A percentile compares a stretch with the other conserved stretches of the same genome.
Evolutionary conservation across 495 filamentous ascomycete genomes (phyloP).

Genomic region (Sporormia fimetaria): DNA sequence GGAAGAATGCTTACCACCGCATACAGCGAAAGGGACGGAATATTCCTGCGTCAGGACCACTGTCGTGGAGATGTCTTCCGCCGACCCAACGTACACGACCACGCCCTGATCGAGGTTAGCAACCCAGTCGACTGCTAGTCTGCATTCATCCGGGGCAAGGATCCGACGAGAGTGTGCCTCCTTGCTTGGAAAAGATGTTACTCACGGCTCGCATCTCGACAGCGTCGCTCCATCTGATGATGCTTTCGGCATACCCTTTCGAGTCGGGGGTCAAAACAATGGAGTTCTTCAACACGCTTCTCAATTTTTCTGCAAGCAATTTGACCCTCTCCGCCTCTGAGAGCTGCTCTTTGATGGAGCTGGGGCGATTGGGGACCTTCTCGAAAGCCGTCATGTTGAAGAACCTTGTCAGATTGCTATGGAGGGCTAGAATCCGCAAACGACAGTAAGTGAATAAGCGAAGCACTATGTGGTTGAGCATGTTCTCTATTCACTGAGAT

Average conservation of each 20-base stretch:
- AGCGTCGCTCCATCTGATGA: constrained; percentile 27
- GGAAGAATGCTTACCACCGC: constrained; percentile 45
- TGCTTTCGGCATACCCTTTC: constrained; percentile 24
- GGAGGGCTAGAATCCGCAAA: too few species aligned
- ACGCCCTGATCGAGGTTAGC: constrained; percentile 28
- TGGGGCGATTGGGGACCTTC: too few species aligned
- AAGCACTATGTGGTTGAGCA: too few species aligned
- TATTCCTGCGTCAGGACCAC: constrained; percentile 38
- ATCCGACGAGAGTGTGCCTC: too few species aligned
- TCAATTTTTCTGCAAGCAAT: too few species aligned
- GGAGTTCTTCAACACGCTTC: too few species aligned
- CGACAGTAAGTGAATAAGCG: too few species aligned
- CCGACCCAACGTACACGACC: constrained; percentile 34
- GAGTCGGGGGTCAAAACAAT: constrained; percentile 9
- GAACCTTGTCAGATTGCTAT: too few species aligned
- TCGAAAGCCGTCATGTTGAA: too few species aligned
- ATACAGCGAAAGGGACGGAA: constrained; percentile 39
- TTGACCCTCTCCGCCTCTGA: too few species aligned
- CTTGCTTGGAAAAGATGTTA: not conserved
- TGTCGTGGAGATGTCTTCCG: constrained; percentile 34
- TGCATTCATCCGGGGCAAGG: not conserved
- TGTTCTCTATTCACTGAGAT: too few species aligned
- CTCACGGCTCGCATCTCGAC: constrained; percentile 26
- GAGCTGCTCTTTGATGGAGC: too few species aligned
- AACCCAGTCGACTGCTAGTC: not conserved